These are phyloP conservation scores for Colletotrichum chrysophilum DNA, from an alignment of 2,329 filamentous ascomycete genomes.

Conservation along the genomic window DNA sequence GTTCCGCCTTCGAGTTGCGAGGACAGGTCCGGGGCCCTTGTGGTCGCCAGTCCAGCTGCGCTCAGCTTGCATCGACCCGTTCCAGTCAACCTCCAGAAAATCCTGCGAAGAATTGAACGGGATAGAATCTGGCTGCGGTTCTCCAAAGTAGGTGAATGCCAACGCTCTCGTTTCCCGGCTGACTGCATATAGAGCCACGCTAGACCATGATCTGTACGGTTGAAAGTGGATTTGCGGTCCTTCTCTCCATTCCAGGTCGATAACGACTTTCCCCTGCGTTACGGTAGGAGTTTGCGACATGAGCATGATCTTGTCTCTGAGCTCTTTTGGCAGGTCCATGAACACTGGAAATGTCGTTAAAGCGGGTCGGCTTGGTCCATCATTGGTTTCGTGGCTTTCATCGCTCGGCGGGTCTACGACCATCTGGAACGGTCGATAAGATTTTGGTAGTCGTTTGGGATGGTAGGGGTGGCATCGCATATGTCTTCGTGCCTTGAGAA, in stretches of 20 bases:
- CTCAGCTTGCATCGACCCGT: neutral
- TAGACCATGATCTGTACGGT: neutral
- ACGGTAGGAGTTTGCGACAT: neutral
- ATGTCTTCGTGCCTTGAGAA: neutral
- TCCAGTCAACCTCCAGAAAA: neutral
- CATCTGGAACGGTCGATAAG: neutral
- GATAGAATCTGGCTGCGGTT: neutral
- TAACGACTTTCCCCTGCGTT: neutral
- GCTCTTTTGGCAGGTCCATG: neutral
- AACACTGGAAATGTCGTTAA: neutral
- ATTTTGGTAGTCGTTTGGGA: neutral
- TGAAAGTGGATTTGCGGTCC: neutral
- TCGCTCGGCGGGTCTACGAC: neutral
- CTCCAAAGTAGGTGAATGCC: neutral
- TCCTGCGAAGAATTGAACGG: neutral
- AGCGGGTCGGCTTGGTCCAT: neutral
- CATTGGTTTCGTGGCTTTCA: neutral
- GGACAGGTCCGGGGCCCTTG: neutral
- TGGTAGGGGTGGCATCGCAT: neutral
- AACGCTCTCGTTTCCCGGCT: neutral
- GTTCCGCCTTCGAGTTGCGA: fast-evolving
- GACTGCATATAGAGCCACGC: neutral
- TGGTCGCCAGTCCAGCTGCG: neutral
- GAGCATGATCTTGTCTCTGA: neutral
- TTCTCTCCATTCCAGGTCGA: neutral